Evolutionary conservation across 345 rosid species (phyloP), one percentile per base, ranked within the genome.

Genomic region (Turnera subulata): DNA sequence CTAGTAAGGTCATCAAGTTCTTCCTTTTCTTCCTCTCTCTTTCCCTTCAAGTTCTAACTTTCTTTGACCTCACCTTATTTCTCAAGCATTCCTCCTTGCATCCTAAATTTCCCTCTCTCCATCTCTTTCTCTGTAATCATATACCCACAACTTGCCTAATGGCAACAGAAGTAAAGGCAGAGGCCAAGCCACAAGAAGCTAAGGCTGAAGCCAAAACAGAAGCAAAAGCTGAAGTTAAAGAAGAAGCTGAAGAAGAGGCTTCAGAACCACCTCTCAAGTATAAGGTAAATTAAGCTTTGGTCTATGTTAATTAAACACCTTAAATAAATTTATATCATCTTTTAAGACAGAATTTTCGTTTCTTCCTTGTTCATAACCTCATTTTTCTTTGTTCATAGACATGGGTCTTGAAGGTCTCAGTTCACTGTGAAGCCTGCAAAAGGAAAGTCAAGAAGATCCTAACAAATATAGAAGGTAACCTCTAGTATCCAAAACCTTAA

Each of bases 181-280:
- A 72, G 29, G 29, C 29, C 14, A 69, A 69, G 66, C 12, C 56
- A 23, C 15, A 13, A 2, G 80, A 79, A 50, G 37, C 58, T 3
- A 65, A 58, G 53, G 6, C 55, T 10, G 68, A 59, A 46, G 17
- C 53, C 20, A 63, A 45, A 50, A 20, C 23, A 59, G 50, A 23
- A 42, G 6, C 50, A 23, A 42, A 42, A 55, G 38, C 58, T 11
- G 6, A 55, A 32, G 62, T 42, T n/a, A 73, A 63, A 55, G 72
- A 73, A 62, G 54, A 40, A 38, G 44, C 37, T 13, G 54, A 33
- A 24, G 37, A 18, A 8, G 21, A 2, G 1, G 46, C 63, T 48
- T 40, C 44, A 19, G 82, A 70, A 32, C 66, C 66, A 35, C 73
- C 80, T 61, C 90, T 86, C 24, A 78, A 77, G 32, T 85, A 62